A percentile compares a stretch with the other conserved stretches of the same genome.
phyloP scores from a whole-genome alignment of 2,329 filamentous ascomycete species.

The Fusarium proliferatum region DNA sequence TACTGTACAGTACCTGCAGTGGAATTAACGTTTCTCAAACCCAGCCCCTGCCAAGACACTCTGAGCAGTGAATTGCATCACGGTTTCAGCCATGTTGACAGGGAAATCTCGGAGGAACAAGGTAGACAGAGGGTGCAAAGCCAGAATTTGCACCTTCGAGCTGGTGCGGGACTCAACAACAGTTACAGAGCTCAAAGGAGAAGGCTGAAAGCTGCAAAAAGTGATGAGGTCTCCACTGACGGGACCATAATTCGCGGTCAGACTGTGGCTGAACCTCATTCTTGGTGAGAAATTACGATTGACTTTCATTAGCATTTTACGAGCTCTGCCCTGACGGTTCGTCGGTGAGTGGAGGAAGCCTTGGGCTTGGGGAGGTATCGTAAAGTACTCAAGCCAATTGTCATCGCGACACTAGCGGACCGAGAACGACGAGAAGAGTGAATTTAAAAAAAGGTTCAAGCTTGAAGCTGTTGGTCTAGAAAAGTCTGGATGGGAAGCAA shows the following conservation, averaged over 20 bases:
- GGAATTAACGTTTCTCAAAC: slow-evolving; percentile 17
- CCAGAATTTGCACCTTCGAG: neutral
- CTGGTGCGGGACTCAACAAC: neutral
- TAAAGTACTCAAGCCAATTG: slow-evolving; percentile 14
- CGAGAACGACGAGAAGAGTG: neutral
- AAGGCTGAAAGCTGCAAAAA: slow-evolving; percentile 8
- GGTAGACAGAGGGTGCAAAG: neutral
- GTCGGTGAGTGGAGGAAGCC: slow-evolving; percentile 4
- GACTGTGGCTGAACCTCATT: slow-evolving; percentile 30
- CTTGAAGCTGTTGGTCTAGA: slow-evolving; percentile 22
- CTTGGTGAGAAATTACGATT: slow-evolving; percentile 9
- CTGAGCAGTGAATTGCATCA: slow-evolving; percentile 34
- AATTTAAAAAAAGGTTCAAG: neutral
- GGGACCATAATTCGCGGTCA: slow-evolving; percentile 5
- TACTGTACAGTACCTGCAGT: slow-evolving; percentile 3
- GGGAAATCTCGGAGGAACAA: neutral
- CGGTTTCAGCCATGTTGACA: slow-evolving; percentile 29
- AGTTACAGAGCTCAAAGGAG: neutral
- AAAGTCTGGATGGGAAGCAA: slow-evolving; percentile 34
- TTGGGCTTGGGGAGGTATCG: slow-evolving; percentile 3
- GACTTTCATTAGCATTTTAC: neutral
- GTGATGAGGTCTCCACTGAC: slow-evolving; percentile 10
- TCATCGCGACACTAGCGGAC: slow-evolving; percentile 20
- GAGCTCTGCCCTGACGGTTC: neutral
- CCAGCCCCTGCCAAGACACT: slow-evolving; percentile 42